Evolutionary conservation across 2,329 filamentous ascomycete species (phyloP), one percentile per base, ranked within the genome.

Genomic region (Akanthomyces muscarius): DNA sequence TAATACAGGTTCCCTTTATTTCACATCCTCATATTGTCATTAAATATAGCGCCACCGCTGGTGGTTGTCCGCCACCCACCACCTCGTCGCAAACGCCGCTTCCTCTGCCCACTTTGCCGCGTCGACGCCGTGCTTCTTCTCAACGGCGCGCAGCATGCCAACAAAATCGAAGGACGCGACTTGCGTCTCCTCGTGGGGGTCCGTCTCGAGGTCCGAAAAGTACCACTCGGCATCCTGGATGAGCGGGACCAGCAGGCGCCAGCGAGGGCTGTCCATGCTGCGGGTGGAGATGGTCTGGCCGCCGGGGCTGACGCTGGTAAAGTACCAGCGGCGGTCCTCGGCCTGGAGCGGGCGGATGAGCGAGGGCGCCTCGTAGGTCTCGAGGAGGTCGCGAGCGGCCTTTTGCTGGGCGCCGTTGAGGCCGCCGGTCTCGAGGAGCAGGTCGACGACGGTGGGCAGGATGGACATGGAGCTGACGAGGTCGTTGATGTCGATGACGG

Each of bases 1-100:
- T 58, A 36, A 30, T 58, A 58, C 55, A 58, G 42, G 18, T 48
- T 13, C 50, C 13, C 41, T n/a, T 8, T 41, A 21, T 16, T 23
- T 23, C 30, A 4, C n/a, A 30, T 30, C 18, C n/a, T 44, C n/a
- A 38, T 38, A 23, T 21, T 21, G 51, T 58, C 55, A 63, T 53
- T 64, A 62, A 33, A 63, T 68, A 66, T 73, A 73, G 61, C 68
- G 69, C 73, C 72, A 76, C 54, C 73, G 69, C 62, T 70, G 73
- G 65, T 69, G 69, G 59, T 75, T 75, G 64, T 75, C 73, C 60
- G 74, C 70, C 7, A 75, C 71, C 66, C 71, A 75, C 73, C 74
- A 75, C n/a, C 71, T 66, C 6, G 71, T 69, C n/a, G 73, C 64
- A 50, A 73, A 72, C 5, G 73, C 69, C 1, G 70, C 74, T 52